phyloP scores from a whole-genome alignment of 768 basidiomycete genomes.

The Punctularia strigosozonata region DNA sequence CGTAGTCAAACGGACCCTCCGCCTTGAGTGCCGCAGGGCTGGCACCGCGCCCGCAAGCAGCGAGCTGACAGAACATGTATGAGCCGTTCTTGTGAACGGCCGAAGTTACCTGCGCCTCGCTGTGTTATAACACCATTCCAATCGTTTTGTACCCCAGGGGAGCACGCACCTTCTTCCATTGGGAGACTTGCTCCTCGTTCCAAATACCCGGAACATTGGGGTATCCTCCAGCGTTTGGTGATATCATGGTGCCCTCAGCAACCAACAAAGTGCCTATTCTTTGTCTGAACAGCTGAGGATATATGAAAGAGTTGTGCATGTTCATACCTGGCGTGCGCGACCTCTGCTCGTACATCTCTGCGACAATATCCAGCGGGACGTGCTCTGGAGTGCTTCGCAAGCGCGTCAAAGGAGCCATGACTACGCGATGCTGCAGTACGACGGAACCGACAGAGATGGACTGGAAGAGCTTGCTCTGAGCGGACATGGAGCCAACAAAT shows the following conservation, averaged over 20 bases:
- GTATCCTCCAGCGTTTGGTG: constrained; percentile 14
- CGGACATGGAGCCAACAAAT: background rate
- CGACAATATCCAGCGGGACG: constrained; percentile 19
- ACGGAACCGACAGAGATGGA: constrained; percentile 20
- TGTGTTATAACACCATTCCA: background rate
- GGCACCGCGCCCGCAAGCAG: constrained; percentile 41
- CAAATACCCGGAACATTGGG: constrained; percentile 19
- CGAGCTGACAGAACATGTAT: constrained; percentile 43
- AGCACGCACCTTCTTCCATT: background rate
- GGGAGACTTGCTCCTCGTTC: background rate
- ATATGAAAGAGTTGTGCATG: too few species aligned
- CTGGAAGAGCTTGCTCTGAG: constrained; percentile 16
- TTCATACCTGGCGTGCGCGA: constrained; percentile 18
- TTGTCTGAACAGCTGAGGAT: too few species aligned
- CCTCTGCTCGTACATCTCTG: constrained; percentile 26
- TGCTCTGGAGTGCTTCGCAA: constrained; percentile 14
- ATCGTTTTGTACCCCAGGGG: background rate
- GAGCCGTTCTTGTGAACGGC: constrained; percentile 44
- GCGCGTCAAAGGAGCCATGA: constrained; percentile 25
- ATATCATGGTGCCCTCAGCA: constrained; percentile 22
- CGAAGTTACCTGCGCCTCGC: constrained; percentile 31
- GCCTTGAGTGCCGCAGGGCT: constrained; percentile 20
- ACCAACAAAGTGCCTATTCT: constrained; percentile 18
- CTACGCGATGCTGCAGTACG: constrained; percentile 22
- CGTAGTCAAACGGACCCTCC: constrained; percentile 21